Conservation (phyloP, 1,284 basidiomycete genomes). For the Boletus sp. region DNA sequence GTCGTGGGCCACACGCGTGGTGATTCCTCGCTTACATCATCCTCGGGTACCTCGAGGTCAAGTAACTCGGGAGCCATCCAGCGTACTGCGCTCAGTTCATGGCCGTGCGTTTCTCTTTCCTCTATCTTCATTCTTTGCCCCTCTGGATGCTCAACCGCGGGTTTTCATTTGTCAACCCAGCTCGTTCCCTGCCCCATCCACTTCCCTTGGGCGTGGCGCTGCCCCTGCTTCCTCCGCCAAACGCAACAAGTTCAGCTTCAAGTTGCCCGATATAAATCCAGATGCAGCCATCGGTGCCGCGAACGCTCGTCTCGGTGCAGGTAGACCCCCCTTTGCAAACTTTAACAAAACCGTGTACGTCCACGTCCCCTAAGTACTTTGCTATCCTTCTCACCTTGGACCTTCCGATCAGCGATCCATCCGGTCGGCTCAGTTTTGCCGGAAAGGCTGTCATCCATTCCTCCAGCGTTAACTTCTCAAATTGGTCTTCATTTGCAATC, state of each 20-base stretch:
- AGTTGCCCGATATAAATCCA: conserved; percentile 58
- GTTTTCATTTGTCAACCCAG: conserved; percentile 24
- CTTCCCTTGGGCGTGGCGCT: conserved; percentile 30
- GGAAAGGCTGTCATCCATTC: conserved; percentile 93
- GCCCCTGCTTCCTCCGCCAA: conserved; percentile 45
- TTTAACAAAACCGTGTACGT: conserved; percentile 93
- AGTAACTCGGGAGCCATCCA: conserved; percentile 36
- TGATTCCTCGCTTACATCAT: not conserved
- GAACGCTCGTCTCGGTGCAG: conserved; percentile 67
- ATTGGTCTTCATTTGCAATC: conserved; percentile 89
- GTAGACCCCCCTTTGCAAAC: conserved; percentile 82
- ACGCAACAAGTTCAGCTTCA: conserved; percentile 56
- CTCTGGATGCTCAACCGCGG: conserved; percentile 54
- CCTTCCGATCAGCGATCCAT: conserved; percentile 69
- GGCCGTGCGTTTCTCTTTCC: conserved; percentile 49
- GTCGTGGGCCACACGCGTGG: not conserved
- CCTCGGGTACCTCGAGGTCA: not conserved
- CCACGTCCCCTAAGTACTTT: conserved; percentile 4
- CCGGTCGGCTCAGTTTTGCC: conserved; percentile 88
- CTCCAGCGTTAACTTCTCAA: conserved; percentile 91
- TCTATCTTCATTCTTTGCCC: conserved; percentile 5
- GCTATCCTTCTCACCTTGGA: conserved; percentile 4
- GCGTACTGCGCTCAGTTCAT: conserved; percentile 35
- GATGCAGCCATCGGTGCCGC: conserved; percentile 46
- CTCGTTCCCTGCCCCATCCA: conserved; percentile 31